Conservation (phyloP, 2,329 filamentous ascomycete genomes). For the Pyricularia sp. region DNA sequence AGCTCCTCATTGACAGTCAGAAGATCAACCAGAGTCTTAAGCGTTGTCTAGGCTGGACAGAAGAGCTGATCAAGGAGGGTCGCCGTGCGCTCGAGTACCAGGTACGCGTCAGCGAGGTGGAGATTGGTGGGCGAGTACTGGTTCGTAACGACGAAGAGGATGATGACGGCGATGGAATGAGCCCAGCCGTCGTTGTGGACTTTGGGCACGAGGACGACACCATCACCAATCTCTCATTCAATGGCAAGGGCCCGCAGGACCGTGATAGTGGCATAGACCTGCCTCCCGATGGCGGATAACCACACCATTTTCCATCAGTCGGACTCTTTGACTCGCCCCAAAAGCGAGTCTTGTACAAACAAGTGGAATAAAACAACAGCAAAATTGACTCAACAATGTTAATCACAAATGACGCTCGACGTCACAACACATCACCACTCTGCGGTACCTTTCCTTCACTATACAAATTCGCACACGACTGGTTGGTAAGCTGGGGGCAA, state of each 20-base stretch:
- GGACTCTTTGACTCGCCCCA: background rate
- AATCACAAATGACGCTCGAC: background rate
- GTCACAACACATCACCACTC: background rate
- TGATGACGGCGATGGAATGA: slow-evolving; percentile 18
- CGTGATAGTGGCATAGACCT: slow-evolving; percentile 45
- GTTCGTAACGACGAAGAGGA: slow-evolving; percentile 55
- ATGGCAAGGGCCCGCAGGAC: slow-evolving; percentile 30
- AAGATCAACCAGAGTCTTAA: slow-evolving; percentile 94
- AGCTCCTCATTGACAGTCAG: slow-evolving; percentile 80
- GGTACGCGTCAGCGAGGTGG: slow-evolving; percentile 69
- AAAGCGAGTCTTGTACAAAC: background rate
- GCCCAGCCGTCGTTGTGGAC: slow-evolving; percentile 7
- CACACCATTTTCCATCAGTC: background rate
- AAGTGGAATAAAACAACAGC: background rate
- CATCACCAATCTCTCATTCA: background rate
- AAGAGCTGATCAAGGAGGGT: slow-evolving; percentile 81
- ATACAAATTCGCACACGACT: background rate
- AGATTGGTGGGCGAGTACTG: slow-evolving; percentile 73
- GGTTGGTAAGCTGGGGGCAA: background rate
- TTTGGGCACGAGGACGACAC: slow-evolving; percentile 18
- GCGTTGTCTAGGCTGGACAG: slow-evolving; percentile 80
- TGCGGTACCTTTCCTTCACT: background rate
- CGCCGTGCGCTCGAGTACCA: slow-evolving; percentile 79
- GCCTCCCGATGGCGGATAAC: slow-evolving; percentile 26
- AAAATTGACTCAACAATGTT: background rate